Evolutionary conservation across 805 yeast genomes (phyloP).

Genomic region (Metschnikowia baotianmanensis): DNA sequence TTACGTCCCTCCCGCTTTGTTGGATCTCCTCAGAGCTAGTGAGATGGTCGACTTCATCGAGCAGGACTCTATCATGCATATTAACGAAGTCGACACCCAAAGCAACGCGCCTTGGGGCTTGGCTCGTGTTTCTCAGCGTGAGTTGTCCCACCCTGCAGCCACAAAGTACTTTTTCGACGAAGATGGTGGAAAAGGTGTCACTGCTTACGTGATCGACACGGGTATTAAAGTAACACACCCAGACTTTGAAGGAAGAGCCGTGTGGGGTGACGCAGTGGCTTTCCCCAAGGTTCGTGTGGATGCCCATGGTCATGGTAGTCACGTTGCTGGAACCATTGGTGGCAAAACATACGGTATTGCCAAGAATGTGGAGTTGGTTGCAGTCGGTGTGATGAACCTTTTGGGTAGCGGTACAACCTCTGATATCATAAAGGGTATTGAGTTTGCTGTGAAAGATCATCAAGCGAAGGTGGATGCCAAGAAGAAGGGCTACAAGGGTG

Average conservation of each 20-base stretch:
- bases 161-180: conserved; percentile 58
- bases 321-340: conserved; percentile 94
- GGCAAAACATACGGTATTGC: conserved; percentile 81
- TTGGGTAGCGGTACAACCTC: conserved; percentile 84
- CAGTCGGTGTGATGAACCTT: conserved; percentile 79
- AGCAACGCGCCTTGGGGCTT: conserved; percentile 95
- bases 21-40: conserved; percentile 15
- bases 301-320: conserved; percentile 95
- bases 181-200: conserved; percentile 79
- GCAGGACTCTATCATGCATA: conserved; percentile 22
- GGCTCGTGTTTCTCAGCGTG: conserved; percentile 83
- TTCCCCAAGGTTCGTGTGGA: conserved; percentile 71
- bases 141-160: conserved; percentile 34
- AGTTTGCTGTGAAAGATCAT: conserved; percentile 76
- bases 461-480: conserved; percentile 48
- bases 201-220: conserved; percentile 85
- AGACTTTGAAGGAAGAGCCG: conserved; percentile 81
- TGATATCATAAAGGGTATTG: conserved; percentile 82
- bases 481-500: conserved; percentile 73
- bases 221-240: conserved; percentile 75
- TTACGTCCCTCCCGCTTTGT: conserved; percentile 19
- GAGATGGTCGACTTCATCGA: conserved; percentile 24
- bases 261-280: conserved; percentile 70
- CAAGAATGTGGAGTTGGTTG: conserved; percentile 73
- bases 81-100: conserved; percentile 57